A percentile compares a stretch with the other conserved stretches of the same genome.
Conservation (phyloP, 2,329 filamentous ascomycete genomes). For the Fusarium setosum region DNA sequence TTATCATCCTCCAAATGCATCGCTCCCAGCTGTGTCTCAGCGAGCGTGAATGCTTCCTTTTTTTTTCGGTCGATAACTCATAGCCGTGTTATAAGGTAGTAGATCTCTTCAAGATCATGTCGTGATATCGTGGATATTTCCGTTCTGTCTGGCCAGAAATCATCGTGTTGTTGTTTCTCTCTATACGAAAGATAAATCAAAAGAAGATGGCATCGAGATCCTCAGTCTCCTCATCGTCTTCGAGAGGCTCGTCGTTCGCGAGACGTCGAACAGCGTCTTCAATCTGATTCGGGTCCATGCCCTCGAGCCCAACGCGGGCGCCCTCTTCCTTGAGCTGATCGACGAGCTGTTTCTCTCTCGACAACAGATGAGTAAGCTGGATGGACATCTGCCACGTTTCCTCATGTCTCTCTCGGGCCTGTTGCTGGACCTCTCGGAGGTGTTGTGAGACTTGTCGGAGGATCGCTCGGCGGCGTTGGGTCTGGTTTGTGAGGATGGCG, state of each 20-base stretch:
- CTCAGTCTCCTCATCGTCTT: background rate
- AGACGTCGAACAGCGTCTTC: slow-evolving; percentile 8
- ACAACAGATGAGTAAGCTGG: slow-evolving; percentile 9
- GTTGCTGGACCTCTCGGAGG: slow-evolving; percentile 32
- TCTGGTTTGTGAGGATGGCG: slow-evolving; percentile 10
- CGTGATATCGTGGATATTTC: no score
- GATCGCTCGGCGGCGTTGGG: slow-evolving; percentile 21
- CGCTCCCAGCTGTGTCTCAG: no score
- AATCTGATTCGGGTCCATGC: slow-evolving; percentile 8
- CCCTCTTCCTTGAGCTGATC: slow-evolving; percentile 15
- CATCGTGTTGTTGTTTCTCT: background rate
- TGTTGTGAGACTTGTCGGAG: slow-evolving; percentile 42
- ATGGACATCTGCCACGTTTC: slow-evolving; percentile 11
- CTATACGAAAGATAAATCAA: background rate
- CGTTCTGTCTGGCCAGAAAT: no score
- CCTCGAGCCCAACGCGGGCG: slow-evolving; percentile 12
- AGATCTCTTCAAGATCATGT: no score
- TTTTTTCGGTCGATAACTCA: no score
- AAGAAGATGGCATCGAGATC: background rate
- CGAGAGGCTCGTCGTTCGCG: background rate
- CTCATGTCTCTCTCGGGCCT: background rate
- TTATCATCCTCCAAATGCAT: no score
- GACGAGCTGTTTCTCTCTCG: slow-evolving; percentile 13
- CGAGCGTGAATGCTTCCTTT: no score
- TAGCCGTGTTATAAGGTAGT: no score